A percentile compares a stretch with the other conserved stretches of the same genome.
phyloP scores from a whole-genome alignment of 768 basidiomycete genomes.

The Dacryopinax spathularia region DNA sequence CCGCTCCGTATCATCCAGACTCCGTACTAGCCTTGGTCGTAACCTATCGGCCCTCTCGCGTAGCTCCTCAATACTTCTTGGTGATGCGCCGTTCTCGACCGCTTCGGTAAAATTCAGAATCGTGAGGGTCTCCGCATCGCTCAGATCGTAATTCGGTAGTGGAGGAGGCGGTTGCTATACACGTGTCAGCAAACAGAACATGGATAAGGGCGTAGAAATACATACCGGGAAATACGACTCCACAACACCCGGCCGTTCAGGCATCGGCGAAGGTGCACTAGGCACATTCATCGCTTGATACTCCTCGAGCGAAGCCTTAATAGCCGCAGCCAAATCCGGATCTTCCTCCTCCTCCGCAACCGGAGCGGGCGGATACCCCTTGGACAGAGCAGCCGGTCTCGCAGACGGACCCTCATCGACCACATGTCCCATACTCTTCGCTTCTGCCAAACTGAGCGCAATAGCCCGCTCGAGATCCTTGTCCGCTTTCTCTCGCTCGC shows the following conservation, averaged over 20 bases:
- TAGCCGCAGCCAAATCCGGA: slow-evolving; percentile 81
- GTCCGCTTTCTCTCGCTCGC: slow-evolving; percentile 20
- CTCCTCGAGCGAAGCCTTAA: slow-evolving; percentile 88
- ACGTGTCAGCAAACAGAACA: not conserved
- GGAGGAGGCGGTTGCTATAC: slow-evolving; percentile 26
- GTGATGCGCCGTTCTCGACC: slow-evolving; percentile 61
- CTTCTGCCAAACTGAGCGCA: slow-evolving; percentile 74
- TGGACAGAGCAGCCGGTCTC: slow-evolving; percentile 39
- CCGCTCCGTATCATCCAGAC: slow-evolving; percentile 65
- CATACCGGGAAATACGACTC: slow-evolving; percentile 32
- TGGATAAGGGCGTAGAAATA: not conserved
- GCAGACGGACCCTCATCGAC: slow-evolving; percentile 45
- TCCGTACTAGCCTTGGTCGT: slow-evolving; percentile 69
- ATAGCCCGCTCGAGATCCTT: slow-evolving; percentile 84
- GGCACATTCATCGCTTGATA: slow-evolving; percentile 6
- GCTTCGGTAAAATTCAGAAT: slow-evolving; percentile 86
- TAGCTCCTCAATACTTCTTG: slow-evolving; percentile 72
- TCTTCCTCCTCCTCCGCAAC: slow-evolving; percentile 66
- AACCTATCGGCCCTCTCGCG: slow-evolving; percentile 69
- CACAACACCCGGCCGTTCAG: slow-evolving; percentile 57
- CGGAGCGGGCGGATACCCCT: slow-evolving; percentile 33
- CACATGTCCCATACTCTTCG: slow-evolving; percentile 30
- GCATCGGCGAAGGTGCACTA: slow-evolving; percentile 47
- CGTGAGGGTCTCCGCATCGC: slow-evolving; percentile 65
- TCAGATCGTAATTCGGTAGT: slow-evolving; percentile 66